Conservation (phyloP, 371 early-diverging fungal genomes). For the Lichtheimia ramosa region DNA sequence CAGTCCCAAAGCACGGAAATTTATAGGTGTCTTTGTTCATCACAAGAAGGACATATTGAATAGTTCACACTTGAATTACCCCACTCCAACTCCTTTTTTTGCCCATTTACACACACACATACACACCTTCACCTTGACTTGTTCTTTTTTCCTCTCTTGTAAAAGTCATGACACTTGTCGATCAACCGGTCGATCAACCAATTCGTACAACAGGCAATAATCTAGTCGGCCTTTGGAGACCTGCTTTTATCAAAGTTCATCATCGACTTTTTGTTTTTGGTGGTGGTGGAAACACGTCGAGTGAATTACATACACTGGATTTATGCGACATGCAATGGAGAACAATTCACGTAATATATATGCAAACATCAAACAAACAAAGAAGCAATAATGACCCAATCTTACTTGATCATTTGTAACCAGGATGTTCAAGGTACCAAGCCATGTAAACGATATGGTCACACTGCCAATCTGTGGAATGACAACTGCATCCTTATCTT, state of each 20-base stretch:
- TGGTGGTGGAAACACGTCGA: constrained; percentile 62
- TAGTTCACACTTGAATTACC: too few relatives aligned
- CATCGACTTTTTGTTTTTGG: constrained; percentile 58
- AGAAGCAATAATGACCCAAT: too few relatives aligned
- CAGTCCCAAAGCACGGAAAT: too few relatives aligned
- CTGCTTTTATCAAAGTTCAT: constrained; percentile 57
- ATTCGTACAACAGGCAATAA: constrained; percentile 54
- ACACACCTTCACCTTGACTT: too few relatives aligned
- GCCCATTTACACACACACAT: too few relatives aligned
- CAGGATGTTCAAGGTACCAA: too few relatives aligned
- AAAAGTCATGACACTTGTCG: neutral
- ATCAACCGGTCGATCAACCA: constrained; percentile 33
- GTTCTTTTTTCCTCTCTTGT: neutral
- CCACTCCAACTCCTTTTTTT: too few relatives aligned
- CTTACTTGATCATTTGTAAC: too few relatives aligned
- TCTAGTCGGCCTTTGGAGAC: constrained; percentile 62
- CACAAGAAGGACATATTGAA: too few relatives aligned
- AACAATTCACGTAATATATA: constrained; percentile 23
- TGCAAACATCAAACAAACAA: too few relatives aligned
- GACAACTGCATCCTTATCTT: constrained; percentile 51
- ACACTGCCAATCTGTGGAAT: constrained; percentile 57
- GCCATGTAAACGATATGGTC: constrained; percentile 60
- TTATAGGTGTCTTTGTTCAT: too few relatives aligned
- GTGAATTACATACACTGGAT: constrained; percentile 57
- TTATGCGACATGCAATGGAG: constrained; percentile 42